Conservation (phyloP, 768 basidiomycete genomes). For the Lactarius indigo region DNA sequence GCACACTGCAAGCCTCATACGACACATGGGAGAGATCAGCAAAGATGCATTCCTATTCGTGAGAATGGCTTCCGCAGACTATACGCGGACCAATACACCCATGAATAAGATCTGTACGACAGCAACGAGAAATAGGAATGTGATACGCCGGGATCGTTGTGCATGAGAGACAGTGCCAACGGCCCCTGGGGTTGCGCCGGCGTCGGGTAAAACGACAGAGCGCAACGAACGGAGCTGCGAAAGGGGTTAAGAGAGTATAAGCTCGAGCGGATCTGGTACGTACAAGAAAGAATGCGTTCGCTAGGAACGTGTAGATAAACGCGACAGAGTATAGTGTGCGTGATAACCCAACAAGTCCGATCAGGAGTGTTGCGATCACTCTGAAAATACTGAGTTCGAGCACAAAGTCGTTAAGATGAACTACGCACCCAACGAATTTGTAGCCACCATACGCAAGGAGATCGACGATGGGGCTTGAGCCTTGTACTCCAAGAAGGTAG, state of each 20-base stretch:
- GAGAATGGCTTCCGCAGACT: background rate
- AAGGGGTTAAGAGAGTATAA: conserved; percentile 2
- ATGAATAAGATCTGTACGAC: conserved; percentile 82
- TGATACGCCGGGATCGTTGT: conserved; percentile 79
- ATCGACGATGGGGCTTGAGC: conserved; percentile 67
- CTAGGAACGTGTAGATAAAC: conserved; percentile 82
- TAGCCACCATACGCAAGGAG: conserved; percentile 92
- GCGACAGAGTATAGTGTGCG: conserved; percentile 61
- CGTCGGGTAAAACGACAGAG: conserved; percentile 86
- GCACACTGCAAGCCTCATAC: background rate
- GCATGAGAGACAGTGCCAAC: conserved; percentile 41
- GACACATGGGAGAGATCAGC: background rate
- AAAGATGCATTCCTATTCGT: background rate
- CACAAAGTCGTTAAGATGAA: background rate
- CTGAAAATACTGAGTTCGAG: conserved; percentile 38
- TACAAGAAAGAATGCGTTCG: conserved; percentile 93
- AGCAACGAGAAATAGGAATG: conserved; percentile 86
- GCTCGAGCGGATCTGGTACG: conserved; percentile 31
- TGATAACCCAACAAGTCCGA: conserved; percentile 60
- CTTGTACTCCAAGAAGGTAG: conserved; percentile 87
- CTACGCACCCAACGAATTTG: conserved; percentile 89
- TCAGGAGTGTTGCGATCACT: conserved; percentile 78
- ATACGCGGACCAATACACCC: conserved; percentile 75
- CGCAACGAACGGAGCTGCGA: conserved; percentile 88
- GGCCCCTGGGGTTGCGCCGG: conserved; percentile 40